phyloP scores from a whole-genome alignment of 2,329 filamentous ascomycete species.

The Domatiomyces globalis region DNA sequence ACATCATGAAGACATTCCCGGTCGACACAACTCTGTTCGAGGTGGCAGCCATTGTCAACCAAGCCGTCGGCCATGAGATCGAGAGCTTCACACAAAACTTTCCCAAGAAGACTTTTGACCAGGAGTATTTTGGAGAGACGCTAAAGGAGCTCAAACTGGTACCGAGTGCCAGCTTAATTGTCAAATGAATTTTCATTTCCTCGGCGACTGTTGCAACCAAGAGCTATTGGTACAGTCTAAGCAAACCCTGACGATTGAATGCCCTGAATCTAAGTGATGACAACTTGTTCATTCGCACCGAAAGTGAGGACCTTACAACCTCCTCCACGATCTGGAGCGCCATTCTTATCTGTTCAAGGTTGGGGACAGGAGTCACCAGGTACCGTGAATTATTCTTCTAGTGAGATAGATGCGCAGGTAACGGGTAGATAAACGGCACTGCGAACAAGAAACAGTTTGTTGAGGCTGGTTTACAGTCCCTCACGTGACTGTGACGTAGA shows the following conservation, averaged over 20 bases:
- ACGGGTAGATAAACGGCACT: too few species aligned
- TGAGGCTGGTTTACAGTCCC: too few species aligned
- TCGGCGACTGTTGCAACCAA: not conserved
- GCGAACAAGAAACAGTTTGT: too few species aligned
- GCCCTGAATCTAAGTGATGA: not conserved
- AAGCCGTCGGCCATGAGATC: slow-evolving; percentile 56
- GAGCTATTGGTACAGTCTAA: not conserved
- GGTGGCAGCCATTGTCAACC: slow-evolving; percentile 60
- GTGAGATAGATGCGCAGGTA: not conserved
- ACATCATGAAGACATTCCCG: slow-evolving; percentile 72
- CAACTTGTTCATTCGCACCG: not conserved
- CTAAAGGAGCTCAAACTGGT: slow-evolving; percentile 83
- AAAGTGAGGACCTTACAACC: not conserved
- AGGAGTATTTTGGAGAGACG: slow-evolving; percentile 74
- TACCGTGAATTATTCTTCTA: not conserved
- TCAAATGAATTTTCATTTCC: slow-evolving; percentile 31
- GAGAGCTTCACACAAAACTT: slow-evolving; percentile 74
- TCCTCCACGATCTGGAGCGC: not conserved
- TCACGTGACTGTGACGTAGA: too few species aligned
- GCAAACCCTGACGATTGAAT: not conserved
- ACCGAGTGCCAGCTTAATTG: slow-evolving; percentile 78
- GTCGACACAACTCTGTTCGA: slow-evolving; percentile 89
- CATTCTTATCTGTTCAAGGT: not conserved
- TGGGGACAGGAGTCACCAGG: not conserved
- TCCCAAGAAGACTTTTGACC: slow-evolving; percentile 63